Percentiles rank a stretch among this genome's conserved stretches.
Evolutionary conservation across 2,329 filamentous ascomycete species (phyloP).

Genomic region (Epichloe sp.): DNA sequence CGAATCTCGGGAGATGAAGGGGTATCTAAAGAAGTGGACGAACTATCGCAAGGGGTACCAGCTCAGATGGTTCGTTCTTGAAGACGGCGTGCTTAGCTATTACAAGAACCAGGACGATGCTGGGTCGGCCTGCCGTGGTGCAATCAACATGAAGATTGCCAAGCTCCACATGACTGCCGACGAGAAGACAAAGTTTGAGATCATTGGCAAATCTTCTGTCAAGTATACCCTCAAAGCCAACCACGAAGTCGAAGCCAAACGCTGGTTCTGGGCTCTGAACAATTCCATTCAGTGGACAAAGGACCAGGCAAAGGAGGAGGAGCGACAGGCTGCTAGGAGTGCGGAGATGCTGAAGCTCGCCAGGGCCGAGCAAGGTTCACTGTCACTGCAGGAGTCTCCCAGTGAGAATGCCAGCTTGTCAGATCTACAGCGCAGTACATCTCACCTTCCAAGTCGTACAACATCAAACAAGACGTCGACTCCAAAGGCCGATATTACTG

Average conservation of each 20-base stretch:
- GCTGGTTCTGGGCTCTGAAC: constrained; percentile 98
- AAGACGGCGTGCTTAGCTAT: constrained; percentile 94
- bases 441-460: constrained; percentile 26
- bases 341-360: constrained; percentile 66
- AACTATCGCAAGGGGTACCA: constrained; percentile 98
- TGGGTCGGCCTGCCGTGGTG: constrained; percentile 87
- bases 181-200: constrained; percentile 96
- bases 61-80: constrained; percentile 91
- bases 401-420: constrained; percentile 40
- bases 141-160: constrained; percentile 98
- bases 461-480: constrained; percentile 14
- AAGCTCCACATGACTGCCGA: constrained; percentile 90
- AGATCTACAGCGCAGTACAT: constrained; percentile 31
- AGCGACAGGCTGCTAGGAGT: constrained; percentile 59
- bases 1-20: constrained; percentile 93
- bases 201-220: constrained; percentile 94
- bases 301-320: constrained; percentile 87
- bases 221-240: constrained; percentile 98
- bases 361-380: constrained; percentile 57
- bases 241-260: constrained; percentile 93
- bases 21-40: constrained; percentile 98
- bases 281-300: constrained; percentile 98
- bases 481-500: constrained; percentile 23
- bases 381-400: constrained; percentile 31
- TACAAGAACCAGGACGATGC: constrained; percentile 99